Evolutionary conservation across 2,329 filamentous ascomycete genomes (phyloP).

Genomic region (Nemania bipapillata): DNA sequence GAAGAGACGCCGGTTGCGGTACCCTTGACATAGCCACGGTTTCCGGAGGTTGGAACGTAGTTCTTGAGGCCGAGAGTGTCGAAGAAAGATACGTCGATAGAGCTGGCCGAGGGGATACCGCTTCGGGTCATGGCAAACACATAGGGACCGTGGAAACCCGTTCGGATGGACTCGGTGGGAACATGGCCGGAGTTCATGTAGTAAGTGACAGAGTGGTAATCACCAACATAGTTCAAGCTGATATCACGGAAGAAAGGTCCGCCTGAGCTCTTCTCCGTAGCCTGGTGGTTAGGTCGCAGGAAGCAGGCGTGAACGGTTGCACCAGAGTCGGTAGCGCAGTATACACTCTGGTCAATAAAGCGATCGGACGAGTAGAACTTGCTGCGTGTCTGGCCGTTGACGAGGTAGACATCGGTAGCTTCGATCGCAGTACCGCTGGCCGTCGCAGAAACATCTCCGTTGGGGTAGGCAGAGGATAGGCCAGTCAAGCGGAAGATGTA

Average conservation of each 20-base stretch:
- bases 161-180: constrained; percentile 65
- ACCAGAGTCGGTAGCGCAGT: constrained; percentile 58
- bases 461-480: constrained; percentile 55
- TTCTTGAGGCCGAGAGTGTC: constrained; percentile 62
- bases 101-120: constrained; percentile 57
- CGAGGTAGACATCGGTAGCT: constrained; percentile 60
- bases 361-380: constrained; percentile 71
- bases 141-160: constrained; percentile 69
- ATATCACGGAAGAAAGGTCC: constrained; percentile 68
- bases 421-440: constrained; percentile 60
- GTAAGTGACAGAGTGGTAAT: constrained; percentile 65
- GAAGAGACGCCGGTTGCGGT: constrained; percentile 63
- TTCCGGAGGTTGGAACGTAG: constrained; percentile 60
- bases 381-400: constrained; percentile 66
- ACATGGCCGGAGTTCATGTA: constrained; percentile 71
- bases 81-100: constrained; percentile 67
- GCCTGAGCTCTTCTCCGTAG: constrained; percentile 67
- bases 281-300: constrained; percentile 54
- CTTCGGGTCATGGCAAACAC: constrained; percentile 66
- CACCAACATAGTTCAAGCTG: constrained; percentile 65
- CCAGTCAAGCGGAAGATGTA: constrained; percentile 58
- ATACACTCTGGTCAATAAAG: constrained; percentile 69
- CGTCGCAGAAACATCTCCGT: constrained; percentile 60
- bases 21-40: constrained; percentile 64
- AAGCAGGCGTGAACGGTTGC: constrained; percentile 49